Percentiles rank a stretch among this genome's conserved stretches.
These are phyloP conservation scores for Dryas drummondii DNA, from an alignment of 306 rosid genomes.

Conservation along the genomic window DNA sequence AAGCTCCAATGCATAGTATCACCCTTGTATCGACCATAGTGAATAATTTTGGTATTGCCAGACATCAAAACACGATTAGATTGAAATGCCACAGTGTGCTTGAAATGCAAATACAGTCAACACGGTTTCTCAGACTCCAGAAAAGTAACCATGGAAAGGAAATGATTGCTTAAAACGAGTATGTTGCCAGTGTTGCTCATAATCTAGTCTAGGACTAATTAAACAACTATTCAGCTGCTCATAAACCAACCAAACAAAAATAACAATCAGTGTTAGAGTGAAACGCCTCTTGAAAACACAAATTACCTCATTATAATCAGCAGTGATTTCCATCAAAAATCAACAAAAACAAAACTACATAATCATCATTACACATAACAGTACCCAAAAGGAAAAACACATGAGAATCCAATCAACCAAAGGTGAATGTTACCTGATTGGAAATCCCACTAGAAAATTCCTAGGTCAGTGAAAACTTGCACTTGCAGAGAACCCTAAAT, in stretches of 20 bases:
- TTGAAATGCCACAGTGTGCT: not conserved
- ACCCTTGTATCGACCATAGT: not conserved
- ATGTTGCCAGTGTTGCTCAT: not conserved
- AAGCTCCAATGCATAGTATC: conserved; percentile 8
- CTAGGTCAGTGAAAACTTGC: conserved; percentile 21
- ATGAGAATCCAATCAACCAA: conserved; percentile 1
- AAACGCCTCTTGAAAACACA: not conserved
- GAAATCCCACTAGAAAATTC: conserved; percentile 25
- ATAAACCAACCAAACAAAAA: not conserved
- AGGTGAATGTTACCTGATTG: conserved; percentile 26
- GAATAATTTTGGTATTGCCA: not conserved
- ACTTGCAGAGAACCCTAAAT: conserved; percentile 14
- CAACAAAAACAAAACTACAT: not conserved
- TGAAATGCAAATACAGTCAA: not conserved
- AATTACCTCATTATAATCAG: not conserved
- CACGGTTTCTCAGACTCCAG: not conserved
- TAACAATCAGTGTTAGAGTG: not conserved
- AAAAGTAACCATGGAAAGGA: not conserved
- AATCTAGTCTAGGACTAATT: not conserved
- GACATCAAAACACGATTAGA: not conserved
- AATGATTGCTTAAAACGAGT: conserved; percentile 1
- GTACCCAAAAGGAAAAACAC: conserved; percentile 4
- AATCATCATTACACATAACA: not conserved
- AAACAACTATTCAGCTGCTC: not conserved
- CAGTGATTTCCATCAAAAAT: conserved; percentile 14